Evolutionary conservation across 805 yeast species (phyloP), one percentile per base, ranked within the genome.

Genomic region (Saturnispora sanitii): DNA sequence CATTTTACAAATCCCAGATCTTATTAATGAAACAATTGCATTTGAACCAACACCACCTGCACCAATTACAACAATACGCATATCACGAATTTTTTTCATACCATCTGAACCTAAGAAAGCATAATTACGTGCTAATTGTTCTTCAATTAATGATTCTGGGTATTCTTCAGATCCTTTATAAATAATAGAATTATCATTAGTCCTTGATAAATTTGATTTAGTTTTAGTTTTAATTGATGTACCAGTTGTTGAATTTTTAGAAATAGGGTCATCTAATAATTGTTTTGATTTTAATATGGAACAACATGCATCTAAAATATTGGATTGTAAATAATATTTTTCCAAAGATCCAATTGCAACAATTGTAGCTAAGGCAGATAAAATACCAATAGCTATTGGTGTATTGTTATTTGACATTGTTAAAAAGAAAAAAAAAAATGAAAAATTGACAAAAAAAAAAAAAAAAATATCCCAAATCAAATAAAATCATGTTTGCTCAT

Each of bases 11-110:
- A 88, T 79, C 13, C 99, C 99, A 15, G 95, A 83, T 53, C 99
- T 77, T 2, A 83, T 82, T 42, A 92, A 69, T 82, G 94, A 85
- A 9, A 94, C 81, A 11, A 82, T 79, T 19, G 81, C 95, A 90
- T 96, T 88, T 0, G 96, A 88, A 2, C 99, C 99, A 31, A 92
- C 99, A 44, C 99, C 99, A 44, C 99, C 99, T 15, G 90, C 92
- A 23, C 99, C 98, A 23, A 76, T 78, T 13, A 90, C 82, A 2
- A 86, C 82, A 2, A 88, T 73, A 42, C 74, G 70, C 53, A 85
- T 80, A 11, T 68, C 61, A 41, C 95, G 75, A 15, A 92, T 73
- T 44, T 75, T 75, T 16, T 62, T 59, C 75, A 87, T 78, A 1
- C 96, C 97, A 17, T 79, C 82, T 38, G 82, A 84, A 11, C 95